Base-by-base conservation (phyloP, 1,284 basidiomycete species). In the Ceratobasidium sp. region DNA sequence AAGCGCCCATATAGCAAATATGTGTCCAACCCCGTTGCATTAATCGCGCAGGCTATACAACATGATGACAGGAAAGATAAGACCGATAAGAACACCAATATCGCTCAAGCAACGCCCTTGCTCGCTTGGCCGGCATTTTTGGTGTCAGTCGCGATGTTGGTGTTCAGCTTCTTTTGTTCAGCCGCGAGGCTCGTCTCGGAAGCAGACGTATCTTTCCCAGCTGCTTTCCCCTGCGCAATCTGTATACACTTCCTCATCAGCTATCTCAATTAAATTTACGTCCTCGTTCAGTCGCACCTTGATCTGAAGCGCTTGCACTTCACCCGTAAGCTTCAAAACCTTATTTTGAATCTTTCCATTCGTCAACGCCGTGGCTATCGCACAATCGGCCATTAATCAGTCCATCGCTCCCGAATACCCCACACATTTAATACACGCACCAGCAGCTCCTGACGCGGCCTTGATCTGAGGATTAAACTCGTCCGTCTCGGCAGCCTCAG, bases 281-380 rank as follows among this genome's bases (percentile, higher is more conserved):
- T 73, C 11, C 23, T 52, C 13, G 26, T 46, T 43, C 28, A 35
- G 6, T 47, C 77, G 21, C 49, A 81, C 80, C 77, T 84, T 79
- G 78, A 85, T 85, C 72, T 83, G 80, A 16, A 83, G 75, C 44
- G 77, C 82, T 76, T 83, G 82, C 23, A 82, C 78, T 74, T 82
- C 80, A 38, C 82, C 85, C 28, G 83, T 84, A 69, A 86, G 78
- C 79, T 86, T 86, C 41, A 86, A 78, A 38, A 86, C 85, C 80
- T 87, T 86, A 82, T 87, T 86, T 82, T 84, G 82, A 77, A 83
- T 85, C 79, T 86, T 86, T 43, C 85, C 84, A 74, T 79, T 79
- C 72, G 82, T 79, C 14, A 86, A 80, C 21, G 83, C 84, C 50
- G 75, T 79, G 21, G 83, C 83, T 78, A 67, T 66, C 23, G 41